Conservation (phyloP, 2,329 filamentous ascomycete species). For the Hymenotorrendiella dingleyae region DNA sequence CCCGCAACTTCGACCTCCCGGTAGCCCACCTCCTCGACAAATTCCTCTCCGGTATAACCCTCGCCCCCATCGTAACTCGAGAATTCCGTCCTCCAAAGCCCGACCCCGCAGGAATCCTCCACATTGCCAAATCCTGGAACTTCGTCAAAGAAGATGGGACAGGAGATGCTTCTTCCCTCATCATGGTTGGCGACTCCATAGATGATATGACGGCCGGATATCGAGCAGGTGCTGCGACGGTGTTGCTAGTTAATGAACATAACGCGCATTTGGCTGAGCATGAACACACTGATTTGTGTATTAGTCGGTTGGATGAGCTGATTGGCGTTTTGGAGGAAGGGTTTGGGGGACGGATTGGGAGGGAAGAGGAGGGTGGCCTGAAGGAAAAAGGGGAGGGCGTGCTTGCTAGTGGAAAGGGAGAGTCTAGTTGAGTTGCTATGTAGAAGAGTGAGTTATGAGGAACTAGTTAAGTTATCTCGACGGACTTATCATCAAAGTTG, state of each 20-base stretch:
- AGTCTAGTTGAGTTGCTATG: conserved; percentile 3
- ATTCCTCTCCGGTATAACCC: conserved; percentile 63
- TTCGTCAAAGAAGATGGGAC: conserved; percentile 40
- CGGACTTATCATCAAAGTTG: too few species aligned
- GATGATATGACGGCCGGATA: conserved; percentile 91
- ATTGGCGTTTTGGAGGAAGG: conserved; percentile 69
- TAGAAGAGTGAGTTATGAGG: too few species aligned
- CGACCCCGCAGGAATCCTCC: conserved; percentile 77
- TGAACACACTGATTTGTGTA: conserved; percentile 70
- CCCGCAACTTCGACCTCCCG: conserved; percentile 83
- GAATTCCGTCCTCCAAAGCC: conserved; percentile 82
- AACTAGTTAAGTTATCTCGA: too few species aligned
- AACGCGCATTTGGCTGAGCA: conserved; percentile 66
- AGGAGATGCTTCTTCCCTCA: conserved; percentile 20
- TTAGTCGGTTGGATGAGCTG: conserved; percentile 68
- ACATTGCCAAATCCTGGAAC: conserved; percentile 76
- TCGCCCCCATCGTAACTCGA: conserved; percentile 76
- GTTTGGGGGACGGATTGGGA: conserved; percentile 48
- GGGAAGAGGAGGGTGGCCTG: conserved; percentile 20
- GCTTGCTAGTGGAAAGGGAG: conserved; percentile 16
- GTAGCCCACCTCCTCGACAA: conserved; percentile 69
- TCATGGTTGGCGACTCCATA: conserved; percentile 62
- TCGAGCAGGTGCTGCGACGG: conserved; percentile 78
- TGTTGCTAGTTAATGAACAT: conserved; percentile 80
- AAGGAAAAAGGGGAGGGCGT: conserved; percentile 16